phyloP scores from a whole-genome alignment of 148 eudicot species.

The Rhododendron henanense region DNA sequence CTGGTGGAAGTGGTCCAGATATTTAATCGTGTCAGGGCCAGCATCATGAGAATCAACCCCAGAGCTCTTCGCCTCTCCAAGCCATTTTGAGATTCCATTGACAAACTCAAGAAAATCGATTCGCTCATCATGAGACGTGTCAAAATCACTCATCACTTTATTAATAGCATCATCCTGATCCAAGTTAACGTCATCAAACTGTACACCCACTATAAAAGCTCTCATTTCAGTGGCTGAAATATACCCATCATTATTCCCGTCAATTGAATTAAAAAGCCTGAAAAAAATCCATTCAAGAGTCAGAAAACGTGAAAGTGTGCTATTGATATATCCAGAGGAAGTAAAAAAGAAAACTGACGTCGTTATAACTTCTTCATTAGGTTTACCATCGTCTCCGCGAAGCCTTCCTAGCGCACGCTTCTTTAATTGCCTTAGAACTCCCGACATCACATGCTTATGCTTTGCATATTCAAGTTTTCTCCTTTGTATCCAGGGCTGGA shows the following conservation, averaged over 20 bases:
- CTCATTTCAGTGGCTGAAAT: constrained; percentile 58
- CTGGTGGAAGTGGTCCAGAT: constrained; percentile 25
- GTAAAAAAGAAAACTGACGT: constrained; percentile 18
- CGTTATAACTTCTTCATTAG: constrained; percentile 25
- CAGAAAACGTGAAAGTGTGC: background rate
- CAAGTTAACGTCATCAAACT: constrained; percentile 45
- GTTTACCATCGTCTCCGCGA: constrained; percentile 30
- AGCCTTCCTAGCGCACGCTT: constrained; percentile 31
- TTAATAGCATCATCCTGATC: constrained; percentile 47
- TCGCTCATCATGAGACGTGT: constrained; percentile 37
- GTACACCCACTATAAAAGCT: constrained; percentile 71
- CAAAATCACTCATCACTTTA: constrained; percentile 66
- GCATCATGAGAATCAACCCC: constrained; percentile 9
- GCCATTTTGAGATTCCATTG: constrained; percentile 60
- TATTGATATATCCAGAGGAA: background rate
- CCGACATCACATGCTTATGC: constrained; percentile 39
- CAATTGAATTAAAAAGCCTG: constrained; percentile 67
- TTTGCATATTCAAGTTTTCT: constrained; percentile 43
- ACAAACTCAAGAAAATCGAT: constrained; percentile 50
- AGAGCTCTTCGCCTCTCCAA: constrained; percentile 33
- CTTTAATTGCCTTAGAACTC: constrained; percentile 32
- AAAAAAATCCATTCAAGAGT: constrained; percentile 1
- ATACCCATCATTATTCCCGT: constrained; percentile 29
- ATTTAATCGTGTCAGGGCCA: constrained; percentile 22
- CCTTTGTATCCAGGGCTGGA: constrained; percentile 54